Evolutionary conservation across 305 asterid species (phyloP).

Genomic region (Solanum hybrid): DNA sequence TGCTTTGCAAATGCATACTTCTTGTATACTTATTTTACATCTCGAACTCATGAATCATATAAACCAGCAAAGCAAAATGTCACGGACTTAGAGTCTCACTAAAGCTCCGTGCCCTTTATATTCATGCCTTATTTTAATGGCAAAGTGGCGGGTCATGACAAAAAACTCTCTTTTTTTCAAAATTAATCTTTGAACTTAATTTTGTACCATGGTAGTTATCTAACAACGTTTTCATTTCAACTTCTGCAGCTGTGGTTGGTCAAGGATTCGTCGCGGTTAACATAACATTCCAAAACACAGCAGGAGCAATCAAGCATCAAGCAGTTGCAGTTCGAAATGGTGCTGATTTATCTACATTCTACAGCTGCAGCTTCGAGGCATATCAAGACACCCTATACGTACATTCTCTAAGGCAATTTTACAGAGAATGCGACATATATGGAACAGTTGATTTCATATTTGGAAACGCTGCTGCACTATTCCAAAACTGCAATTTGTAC

Average conservation of each 20-base stretch:
- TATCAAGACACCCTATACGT: conserved; percentile 69
- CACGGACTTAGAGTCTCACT: neutral
- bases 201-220: neutral
- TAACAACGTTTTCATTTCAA: neutral
- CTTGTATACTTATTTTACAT: neutral
- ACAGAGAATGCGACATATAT: conserved; percentile 47
- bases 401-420: conserved; percentile 63
- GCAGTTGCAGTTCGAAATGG: conserved; percentile 78
- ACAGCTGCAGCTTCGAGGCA: conserved; percentile 61
- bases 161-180: too few species aligned
- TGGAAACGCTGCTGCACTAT: conserved; percentile 59
- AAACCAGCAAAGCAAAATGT: neutral
- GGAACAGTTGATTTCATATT: conserved; percentile 80
- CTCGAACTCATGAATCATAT: neutral
- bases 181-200: neutral
- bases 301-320: conserved; percentile 58
- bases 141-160: too few species aligned
- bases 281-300: conserved; percentile 50
- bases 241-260: conserved; percentile 37
- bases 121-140: too few species aligned
- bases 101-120: too few species aligned
- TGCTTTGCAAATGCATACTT: neutral
- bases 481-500: conserved; percentile 49
- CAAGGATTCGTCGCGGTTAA: conserved; percentile 39
- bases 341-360: conserved; percentile 61